Evolutionary conservation across 768 basidiomycete genomes (phyloP), one percentile per base, ranked within the genome.

Genomic region (Chalciporus chontae): DNA sequence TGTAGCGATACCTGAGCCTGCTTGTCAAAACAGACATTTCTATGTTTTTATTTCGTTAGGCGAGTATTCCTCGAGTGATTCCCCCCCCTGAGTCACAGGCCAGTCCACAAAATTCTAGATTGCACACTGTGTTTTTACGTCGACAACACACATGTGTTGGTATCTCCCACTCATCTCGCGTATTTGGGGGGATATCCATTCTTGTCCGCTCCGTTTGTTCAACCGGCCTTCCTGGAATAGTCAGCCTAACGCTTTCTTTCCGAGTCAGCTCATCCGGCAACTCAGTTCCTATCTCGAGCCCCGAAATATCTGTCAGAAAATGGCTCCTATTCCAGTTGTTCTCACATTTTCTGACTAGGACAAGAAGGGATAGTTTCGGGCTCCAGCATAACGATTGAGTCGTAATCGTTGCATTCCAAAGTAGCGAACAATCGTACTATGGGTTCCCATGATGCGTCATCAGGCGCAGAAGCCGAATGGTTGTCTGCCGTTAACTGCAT

Each of bases 371-470:
- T 44, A 45, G 19, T n/a, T 51, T 36, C 42, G 50, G 51, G 23
- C 45, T 51, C 51, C 45, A 48, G 40, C 50, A 44, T 14, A 47
- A 26, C 47, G 47, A 31, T 43, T 55, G 55, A 24, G 39, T 26
- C 57, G 61, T 63, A 43, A 55, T 55, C 47, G 47, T 52, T 53
- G 52, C 34, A 48, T 53, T 55, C 51, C 43, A 54, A 36, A 36
- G 5, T 45, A 44, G 17, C 40, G 40, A 54, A 56, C 63, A 51
- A 56, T 53, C 54, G 47, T n/a, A 23, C 38, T 23, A 40, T 52
- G 44, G 38, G 52, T 62, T 57, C 58, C 53, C 62, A 62, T 65
- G 50, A 47, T 50, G 40, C 50, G 48, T 42, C 60, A 63, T 62
- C 51, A 51, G 41, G 51, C 48, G 34, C 47, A 47, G 34, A 18